Evolutionary conservation across 108 stramenopile genomes (phyloP), one percentile per base, ranked within the genome.

Genomic region (Stephanodiscus minutulus): DNA sequence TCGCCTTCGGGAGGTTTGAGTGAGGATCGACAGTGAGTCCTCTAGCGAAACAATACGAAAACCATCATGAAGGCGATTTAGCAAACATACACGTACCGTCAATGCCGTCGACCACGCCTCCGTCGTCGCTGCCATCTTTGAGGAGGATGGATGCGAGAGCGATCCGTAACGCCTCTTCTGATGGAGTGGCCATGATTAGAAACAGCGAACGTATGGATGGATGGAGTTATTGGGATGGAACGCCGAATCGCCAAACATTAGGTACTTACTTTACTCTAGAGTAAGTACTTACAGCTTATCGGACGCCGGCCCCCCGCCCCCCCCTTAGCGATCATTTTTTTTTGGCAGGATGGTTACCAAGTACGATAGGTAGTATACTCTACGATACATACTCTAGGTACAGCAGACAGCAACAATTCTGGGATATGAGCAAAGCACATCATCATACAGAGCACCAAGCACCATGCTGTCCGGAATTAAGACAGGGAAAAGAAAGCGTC

Each of bases 401-500:
- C n/a, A n/a, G n/a, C n/a, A n/a, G n/a, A n/a, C n/a, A n/a, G n/a
- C n/a, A n/a, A n/a, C n/a, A n/a, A n/a, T n/a, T n/a, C n/a, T n/a
- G 48, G 8, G 20, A 49, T 49, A 49, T n/a, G n/a, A n/a, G n/a
- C n/a, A n/a, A n/a, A n/a, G n/a, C n/a, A n/a, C n/a, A n/a, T n/a
- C n/a, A n/a, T n/a, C n/a, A n/a, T n/a, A n/a, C n/a, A n/a, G n/a
- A n/a, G n/a, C n/a, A n/a, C n/a, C n/a, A n/a, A n/a, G n/a, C n/a
- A 72, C 22, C 59, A 90, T 90, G 89, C 48, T 90, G 10, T 82
- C 85, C 4, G 87, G 89, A 66, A 87, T 90, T 63, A 78, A 77
- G 52, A 81, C 75, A 11, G 89, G 89, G 15, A 90, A 90, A 68
- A 60, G 72, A 31, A 87, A 87, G 69, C 64, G 80, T 39, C 81